These are phyloP conservation scores for Trichoderma atroviride DNA, from an alignment of 2,329 filamentous ascomycete species.

Conservation along the genomic window DNA sequence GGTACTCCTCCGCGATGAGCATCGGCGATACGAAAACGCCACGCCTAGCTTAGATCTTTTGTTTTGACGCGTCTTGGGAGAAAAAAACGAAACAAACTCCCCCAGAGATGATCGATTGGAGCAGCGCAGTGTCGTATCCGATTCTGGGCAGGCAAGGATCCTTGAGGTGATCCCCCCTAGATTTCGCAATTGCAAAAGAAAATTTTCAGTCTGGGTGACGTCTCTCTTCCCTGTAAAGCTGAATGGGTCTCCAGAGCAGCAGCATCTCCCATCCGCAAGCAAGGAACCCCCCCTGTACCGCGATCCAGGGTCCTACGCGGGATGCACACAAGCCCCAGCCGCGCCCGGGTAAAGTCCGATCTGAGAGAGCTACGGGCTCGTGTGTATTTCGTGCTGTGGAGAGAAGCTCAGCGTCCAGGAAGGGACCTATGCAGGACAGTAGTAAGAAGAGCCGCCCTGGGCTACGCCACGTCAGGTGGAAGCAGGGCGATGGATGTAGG, in stretches of 20 bases:
- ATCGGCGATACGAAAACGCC: slow-evolving; percentile 1
- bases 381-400: background rate
- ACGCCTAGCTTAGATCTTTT: background rate
- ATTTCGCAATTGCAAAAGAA: background rate
- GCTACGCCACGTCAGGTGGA: slow-evolving; percentile 21
- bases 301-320: background rate
- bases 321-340: background rate
- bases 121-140: background rate
- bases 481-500: slow-evolving; percentile 15
- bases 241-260: background rate
- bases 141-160: slow-evolving; percentile 5
- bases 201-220: background rate
- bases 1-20: background rate
- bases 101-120: background rate
- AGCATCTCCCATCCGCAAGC: background rate
- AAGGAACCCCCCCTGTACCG: background rate
- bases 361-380: background rate
- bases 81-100: background rate
- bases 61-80: background rate
- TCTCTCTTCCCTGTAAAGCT: background rate
- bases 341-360: slow-evolving; percentile 5
- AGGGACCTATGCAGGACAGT: background rate
- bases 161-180: background rate
- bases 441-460: background rate
- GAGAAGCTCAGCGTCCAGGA: background rate